These are phyloP conservation scores for Backusella westeae DNA, from an alignment of 192 early-diverging fungal genomes.

Conservation along the genomic window DNA sequence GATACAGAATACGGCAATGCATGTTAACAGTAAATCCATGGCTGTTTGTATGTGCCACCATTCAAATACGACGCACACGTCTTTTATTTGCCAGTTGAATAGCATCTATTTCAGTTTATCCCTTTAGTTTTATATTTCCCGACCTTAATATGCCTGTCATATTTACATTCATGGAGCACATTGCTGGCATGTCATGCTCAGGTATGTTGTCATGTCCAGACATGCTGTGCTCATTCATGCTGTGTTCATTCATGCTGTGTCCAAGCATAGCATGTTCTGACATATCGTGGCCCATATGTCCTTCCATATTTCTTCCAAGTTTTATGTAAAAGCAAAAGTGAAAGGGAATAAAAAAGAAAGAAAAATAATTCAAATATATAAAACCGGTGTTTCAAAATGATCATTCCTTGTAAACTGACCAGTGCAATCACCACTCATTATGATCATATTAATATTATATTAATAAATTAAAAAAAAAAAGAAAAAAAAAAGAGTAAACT, in stretches of 20 bases:
- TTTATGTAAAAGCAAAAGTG: not conserved
- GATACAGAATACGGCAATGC: conserved; percentile 47
- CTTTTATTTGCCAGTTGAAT: conserved; percentile 70
- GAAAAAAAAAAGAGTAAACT: not conserved
- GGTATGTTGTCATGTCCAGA: conserved; percentile 5
- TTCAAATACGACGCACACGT: conserved; percentile 70
- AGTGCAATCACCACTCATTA: not conserved
- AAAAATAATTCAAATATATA: not conserved
- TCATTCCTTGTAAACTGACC: too few relatives aligned
- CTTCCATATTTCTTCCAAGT: conserved; percentile 10
- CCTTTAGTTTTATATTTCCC: not conserved
- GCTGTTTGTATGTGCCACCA: conserved; percentile 65
- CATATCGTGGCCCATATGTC: not conserved
- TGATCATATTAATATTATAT: not conserved
- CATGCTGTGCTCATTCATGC: not conserved
- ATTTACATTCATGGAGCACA: conserved; percentile 55
- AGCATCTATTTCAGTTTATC: conserved; percentile 52
- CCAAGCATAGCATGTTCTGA: not conserved
- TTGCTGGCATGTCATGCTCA: conserved; percentile 27
- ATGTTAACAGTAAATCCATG: conserved; percentile 55
- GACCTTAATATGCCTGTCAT: not conserved
- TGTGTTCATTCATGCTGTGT: conserved; percentile 7
- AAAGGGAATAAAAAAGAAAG: not conserved
- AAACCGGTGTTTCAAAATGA: too few relatives aligned
- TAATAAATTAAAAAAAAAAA: not conserved